phyloP scores from a whole-genome alignment of 179 eudicot species.

The Corrigiola litoralis region DNA sequence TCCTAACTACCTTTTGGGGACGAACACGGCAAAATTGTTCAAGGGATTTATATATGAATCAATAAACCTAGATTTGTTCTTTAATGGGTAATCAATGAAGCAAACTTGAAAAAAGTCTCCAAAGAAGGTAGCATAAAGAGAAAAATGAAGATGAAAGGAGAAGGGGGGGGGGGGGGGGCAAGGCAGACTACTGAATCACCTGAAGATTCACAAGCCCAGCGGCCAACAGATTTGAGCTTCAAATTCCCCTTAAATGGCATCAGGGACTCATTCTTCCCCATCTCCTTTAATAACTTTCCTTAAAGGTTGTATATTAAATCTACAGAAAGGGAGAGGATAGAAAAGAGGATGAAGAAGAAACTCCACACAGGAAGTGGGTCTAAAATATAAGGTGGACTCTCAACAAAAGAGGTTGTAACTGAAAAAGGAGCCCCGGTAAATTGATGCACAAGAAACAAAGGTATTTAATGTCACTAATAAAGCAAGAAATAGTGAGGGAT shows the following conservation, averaged over 20 bases:
- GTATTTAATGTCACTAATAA: constrained; percentile 12
- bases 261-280: constrained; percentile 3
- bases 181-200: constrained; percentile 9
- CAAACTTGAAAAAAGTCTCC: constrained; percentile 3
- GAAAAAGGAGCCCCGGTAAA: neutral
- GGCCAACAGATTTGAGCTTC: constrained; percentile 6
- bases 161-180: neutral
- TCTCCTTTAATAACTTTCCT: neutral
- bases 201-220: constrained; percentile 13
- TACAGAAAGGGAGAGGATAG: constrained; percentile 5
- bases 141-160: neutral
- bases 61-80: neutral
- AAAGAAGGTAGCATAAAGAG: constrained; percentile 9
- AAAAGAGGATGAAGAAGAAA: neutral
- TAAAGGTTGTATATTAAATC: neutral
- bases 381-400: neutral
- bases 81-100: constrained; percentile 8
- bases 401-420: constrained; percentile 4
- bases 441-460: constrained; percentile 1
- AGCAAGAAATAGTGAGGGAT: neutral
- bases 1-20: no score
- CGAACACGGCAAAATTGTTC: no score
- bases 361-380: neutral
- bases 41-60: neutral
- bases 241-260: neutral